Evolutionary conservation across 208 protist species (phyloP), one percentile per base, ranked within the genome.

Genomic region (Lotmaria passim): DNA sequence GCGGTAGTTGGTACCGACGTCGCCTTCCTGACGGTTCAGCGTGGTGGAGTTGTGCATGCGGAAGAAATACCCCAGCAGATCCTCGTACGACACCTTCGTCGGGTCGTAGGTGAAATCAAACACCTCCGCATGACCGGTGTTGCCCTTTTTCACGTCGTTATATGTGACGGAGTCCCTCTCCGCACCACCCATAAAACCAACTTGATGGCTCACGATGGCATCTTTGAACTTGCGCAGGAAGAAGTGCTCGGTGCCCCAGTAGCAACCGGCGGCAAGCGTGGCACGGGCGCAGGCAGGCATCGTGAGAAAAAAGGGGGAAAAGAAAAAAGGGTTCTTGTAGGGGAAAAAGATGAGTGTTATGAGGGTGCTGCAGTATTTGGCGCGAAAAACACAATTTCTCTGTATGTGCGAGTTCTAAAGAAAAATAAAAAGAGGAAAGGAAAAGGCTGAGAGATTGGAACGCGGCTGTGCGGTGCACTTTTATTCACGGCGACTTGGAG

Each of bases 1-100:
- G 41, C 97, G 90, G 81, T 98, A 99, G 76, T 99, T 96, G 15
- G 93, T 98, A 44, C 97, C 97, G 7, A 94, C 43, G 59, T 98
- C 96, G 11, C 79, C 82, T 23, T 74, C 92, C 66, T 99, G 97
- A 19, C 89, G 75, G 78, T 98, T 98, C 23, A 80, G 43, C 17
- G 85, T 94, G 7, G 97, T 98, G 26, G 97, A 95, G 78, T 99
- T 97, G 79, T 99, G 97, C 60, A 94, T 96, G 55, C 84, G 77
- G 66, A 97, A 99, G 67, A 99, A 98, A 72, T 93, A 90, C 23
- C 89, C 76, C 2, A 98, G 59, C n/a, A 99, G 73, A 8, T 95
- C 73, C 17, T 80, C 69, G 75, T 93, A 98, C 12, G 79, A 82
- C 0, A 98, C 77, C 71, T 95, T 89, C 11, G 52, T 34, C 23